Evolutionary conservation across 345 rosid genomes (phyloP), one percentile per base, ranked within the genome.

Genomic region (Melastoma malabathricum): DNA sequence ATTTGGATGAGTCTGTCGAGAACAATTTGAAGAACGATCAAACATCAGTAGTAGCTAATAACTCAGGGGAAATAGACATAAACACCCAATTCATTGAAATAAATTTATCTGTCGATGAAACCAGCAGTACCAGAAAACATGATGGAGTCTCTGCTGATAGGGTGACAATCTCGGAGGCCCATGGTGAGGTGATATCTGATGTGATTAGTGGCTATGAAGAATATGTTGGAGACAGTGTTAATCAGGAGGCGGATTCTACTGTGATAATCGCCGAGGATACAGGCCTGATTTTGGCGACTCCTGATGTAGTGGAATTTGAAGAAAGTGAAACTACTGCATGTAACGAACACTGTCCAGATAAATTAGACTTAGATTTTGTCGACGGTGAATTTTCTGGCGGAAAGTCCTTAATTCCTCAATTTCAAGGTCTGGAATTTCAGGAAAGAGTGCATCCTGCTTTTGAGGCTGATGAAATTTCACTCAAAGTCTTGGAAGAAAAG

Each of bases 381-480:
- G 41, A 34, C 41, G 12, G 41, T 12, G 41, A 34, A 0, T 34
- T 6, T 34, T 2, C 41, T 9, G 2, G 41, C 2, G 41, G 41
- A 34, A 34, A 34, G 12, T 9, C 41, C 10, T 34, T 12, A 8
- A 34, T 7, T 54, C 67, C 63, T 54, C 57, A 71, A 64, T 34
- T 34, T 2, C 41, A 34, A 12, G 12, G 12, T 34, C 41, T 34
- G 41, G 41, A 34, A 34, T 58, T 65, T 47, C 59, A 46, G 60
- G 64, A 71, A 53, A 63, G 65, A 39, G 45, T 65, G 15, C 53
- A 63, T 50, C 29, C 74, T 60, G 34, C 74, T 47, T 57, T 56
- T 56, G 79, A 64, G 55, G 50, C 60, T 13, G 52, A 19, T 22
- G 58, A 71, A 59, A 58, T 45, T 66, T 55, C 20, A 15, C 27